Evolutionary conservation across 805 yeast genomes (phyloP).

Genomic region (Starmerella scarabaei): DNA sequence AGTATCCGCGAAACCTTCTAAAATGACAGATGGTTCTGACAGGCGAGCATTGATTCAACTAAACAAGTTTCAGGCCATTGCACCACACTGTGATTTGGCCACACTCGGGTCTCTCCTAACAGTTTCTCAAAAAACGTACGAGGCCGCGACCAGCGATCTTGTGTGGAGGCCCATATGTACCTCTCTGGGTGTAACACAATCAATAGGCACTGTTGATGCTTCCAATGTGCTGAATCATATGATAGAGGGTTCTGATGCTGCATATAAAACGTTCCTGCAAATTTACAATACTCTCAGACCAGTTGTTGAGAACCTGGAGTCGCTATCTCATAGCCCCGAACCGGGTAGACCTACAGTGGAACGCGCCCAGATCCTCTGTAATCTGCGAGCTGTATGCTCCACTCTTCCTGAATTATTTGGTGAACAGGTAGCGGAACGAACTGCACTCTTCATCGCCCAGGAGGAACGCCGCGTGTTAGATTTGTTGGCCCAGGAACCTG

Average conservation of each 20-base stretch:
- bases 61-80: background rate
- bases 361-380: background rate
- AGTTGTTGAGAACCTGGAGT: background rate
- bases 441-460: background rate
- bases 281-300: conserved; percentile 1
- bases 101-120: background rate
- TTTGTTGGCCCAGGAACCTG: background rate
- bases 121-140: conserved; percentile 3
- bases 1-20: no score
- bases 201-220: background rate
- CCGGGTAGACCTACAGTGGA: background rate
- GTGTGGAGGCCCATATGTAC: conserved; percentile 10
- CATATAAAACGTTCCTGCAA: conserved; percentile 7
- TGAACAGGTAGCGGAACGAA: background rate
- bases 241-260: background rate
- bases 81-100: conserved; percentile 2
- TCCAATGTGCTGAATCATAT: conserved; percentile 4
- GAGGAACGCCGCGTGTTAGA: background rate
- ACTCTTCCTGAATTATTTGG: background rate
- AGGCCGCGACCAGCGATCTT: conserved; percentile 3
- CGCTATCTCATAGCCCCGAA: background rate
- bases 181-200: conserved; percentile 5
- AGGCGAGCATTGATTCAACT: no score
- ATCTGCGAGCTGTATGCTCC: background rate
- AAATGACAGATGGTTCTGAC: no score